Conservation (phyloP, 169 alveolate genomes). For the Toxoplasma gondii region DNA sequence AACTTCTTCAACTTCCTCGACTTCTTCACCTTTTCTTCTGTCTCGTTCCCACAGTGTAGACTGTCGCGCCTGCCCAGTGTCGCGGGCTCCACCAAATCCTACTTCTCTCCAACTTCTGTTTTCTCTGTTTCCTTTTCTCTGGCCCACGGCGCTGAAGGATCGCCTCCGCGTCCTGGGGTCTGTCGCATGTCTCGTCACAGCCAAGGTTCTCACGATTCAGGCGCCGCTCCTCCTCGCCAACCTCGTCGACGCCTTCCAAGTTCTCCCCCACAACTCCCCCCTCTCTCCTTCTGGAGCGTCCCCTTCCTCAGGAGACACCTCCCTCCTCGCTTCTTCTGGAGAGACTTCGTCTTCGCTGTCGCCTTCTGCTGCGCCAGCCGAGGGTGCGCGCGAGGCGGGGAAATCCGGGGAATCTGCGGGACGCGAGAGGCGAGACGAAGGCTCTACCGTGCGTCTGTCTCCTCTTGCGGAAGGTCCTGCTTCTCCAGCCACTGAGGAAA, state of each 20-base stretch:
- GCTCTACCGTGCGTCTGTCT: too few species aligned
- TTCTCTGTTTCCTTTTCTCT: slow-evolving; percentile 45
- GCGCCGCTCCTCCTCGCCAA: slow-evolving; percentile 75
- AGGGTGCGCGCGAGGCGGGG: too few species aligned
- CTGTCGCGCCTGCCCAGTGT: slow-evolving; percentile 9
- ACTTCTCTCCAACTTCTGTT: slow-evolving; percentile 15
- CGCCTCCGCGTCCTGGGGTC: slow-evolving; percentile 49
- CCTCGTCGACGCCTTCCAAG: slow-evolving; percentile 67
- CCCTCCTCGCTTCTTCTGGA: not conserved
- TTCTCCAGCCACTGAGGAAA: too few species aligned
- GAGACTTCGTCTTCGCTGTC: not conserved
- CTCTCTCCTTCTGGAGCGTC: not conserved
- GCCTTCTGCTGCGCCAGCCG: not conserved
- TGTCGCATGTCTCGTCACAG: slow-evolving; percentile 54
- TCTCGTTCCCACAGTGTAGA: not conserved
- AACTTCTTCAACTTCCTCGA: too few species aligned
- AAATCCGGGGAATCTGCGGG: too few species aligned
- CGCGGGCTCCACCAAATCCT: not conserved
- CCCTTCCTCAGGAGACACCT: not conserved
- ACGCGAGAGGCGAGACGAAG: too few species aligned
- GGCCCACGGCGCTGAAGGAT: slow-evolving; percentile 53
- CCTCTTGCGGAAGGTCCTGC: too few species aligned
- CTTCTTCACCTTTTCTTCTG: too few species aligned
- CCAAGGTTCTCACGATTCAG: slow-evolving; percentile 75
- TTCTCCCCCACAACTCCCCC: not conserved